Base-by-base conservation (phyloP, 768 basidiomycete species). In the Mycena capillaripes region DNA sequence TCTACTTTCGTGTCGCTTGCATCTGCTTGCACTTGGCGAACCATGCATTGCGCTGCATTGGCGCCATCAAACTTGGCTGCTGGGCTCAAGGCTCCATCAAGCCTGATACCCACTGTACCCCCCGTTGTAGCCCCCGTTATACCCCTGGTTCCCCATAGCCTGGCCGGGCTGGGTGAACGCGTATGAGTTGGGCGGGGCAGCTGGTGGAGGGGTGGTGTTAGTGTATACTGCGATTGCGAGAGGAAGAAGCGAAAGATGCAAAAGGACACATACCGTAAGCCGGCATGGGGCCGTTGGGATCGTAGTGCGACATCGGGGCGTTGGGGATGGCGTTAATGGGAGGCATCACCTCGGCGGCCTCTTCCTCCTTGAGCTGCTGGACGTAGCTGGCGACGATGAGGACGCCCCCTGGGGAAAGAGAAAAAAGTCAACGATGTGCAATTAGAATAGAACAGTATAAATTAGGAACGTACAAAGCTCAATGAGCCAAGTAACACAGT, bases 301-400 rank as follows among this genome's bases (percentile, higher is more conserved):
- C 10, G 46, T 69, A 69, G 40, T 58, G 32, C 32, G 74, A 73
- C 57, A 81, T 77, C 25, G 78, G 77, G 11, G 78, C 76, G 19
- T 79, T 78, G 16, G 76, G 78, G 59, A 77, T 77, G 38, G 16
- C 38, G 7, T 38, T 10, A 52, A 76, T 66, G 27, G 64, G 29
- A 42, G 11, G 16, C 27, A 9, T 34, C 10, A 80, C 78, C 42
- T 81, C 77, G 16, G 79, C 80, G 19, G 78, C 76, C 66, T 83
- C 80, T 78, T 91, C 88, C 50, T 90, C 88, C 65, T 83, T 81
- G 32, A 90, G 82, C 78, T 91, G 89, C 30, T 86, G 82, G 29
- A 86, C 84, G 73, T 91, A 91, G 77, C 85, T 82, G 63, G 84
- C 82, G 17, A 89, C 86, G 61, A 91, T 84, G 70, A 89, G 79